phyloP scores from a whole-genome alignment of 1,139 yeast genomes.

The Pichia sp. region DNA sequence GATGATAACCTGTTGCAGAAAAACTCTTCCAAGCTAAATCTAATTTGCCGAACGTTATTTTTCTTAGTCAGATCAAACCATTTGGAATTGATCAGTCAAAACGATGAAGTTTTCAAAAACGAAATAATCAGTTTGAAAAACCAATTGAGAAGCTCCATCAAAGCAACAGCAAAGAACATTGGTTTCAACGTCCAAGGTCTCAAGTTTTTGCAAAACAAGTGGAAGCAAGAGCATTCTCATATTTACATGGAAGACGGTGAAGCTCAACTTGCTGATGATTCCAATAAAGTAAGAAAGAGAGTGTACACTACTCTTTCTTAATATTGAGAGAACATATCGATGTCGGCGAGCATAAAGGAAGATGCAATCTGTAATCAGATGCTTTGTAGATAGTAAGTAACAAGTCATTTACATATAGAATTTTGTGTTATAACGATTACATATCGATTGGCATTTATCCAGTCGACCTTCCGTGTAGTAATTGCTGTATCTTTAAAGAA shows the following conservation, averaged over 20 bases:
- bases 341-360: no score
- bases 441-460: no score
- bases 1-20: conserved; percentile 32
- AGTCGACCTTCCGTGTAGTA: no score
- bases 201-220: conserved; percentile 62
- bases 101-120: conserved; percentile 50
- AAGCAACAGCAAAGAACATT: conserved; percentile 45
- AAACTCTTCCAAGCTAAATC: conserved; percentile 43
- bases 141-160: conserved; percentile 48
- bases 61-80: conserved; percentile 68
- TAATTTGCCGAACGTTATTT: conserved; percentile 67
- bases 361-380: no score
- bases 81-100: conserved; percentile 62
- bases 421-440: no score
- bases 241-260: conserved; percentile 70
- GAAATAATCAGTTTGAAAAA: conserved; percentile 52
- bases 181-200: conserved; percentile 90
- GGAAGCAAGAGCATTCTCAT: conserved; percentile 68
- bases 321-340: neutral
- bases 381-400: no score
- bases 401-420: no score
- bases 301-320: conserved; percentile 38
- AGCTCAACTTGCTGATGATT: conserved; percentile 14
- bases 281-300: conserved; percentile 52
- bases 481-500: no score